phyloP scores from a whole-genome alignment of 2,329 filamentous ascomycete species.

The Arthrobotrys conoides region DNA sequence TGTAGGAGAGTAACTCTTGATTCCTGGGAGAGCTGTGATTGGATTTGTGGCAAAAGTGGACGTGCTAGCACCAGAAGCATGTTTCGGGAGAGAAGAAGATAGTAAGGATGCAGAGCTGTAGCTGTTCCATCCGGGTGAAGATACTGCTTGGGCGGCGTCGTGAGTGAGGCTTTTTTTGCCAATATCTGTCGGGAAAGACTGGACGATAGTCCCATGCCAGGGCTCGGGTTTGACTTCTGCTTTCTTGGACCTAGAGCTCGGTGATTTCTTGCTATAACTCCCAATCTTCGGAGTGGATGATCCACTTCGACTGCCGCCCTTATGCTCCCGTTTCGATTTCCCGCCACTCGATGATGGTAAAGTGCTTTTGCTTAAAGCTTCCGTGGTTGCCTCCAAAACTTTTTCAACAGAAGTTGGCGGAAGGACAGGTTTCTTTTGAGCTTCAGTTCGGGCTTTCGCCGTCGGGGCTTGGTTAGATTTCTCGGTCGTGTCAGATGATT shows the following conservation, averaged over 20 bases:
- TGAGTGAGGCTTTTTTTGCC: slow-evolving; percentile 47
- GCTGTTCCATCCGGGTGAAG: slow-evolving; percentile 58
- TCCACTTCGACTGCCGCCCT: slow-evolving; percentile 50
- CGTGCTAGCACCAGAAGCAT: slow-evolving; percentile 57
- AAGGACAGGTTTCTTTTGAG: slow-evolving; percentile 61
- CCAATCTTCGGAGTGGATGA: slow-evolving; percentile 57
- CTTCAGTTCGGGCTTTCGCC: slow-evolving; percentile 61
- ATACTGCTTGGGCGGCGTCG: slow-evolving; percentile 52
- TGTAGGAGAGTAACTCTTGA: slow-evolving; percentile 57
- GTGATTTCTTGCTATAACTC: slow-evolving; percentile 57
- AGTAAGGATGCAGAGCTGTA: slow-evolving; percentile 51
- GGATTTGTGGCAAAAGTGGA: slow-evolving; percentile 54
- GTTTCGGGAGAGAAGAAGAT: slow-evolving; percentile 55
- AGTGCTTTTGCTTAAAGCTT: slow-evolving; percentile 58
- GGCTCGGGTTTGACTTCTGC: slow-evolving; percentile 53
- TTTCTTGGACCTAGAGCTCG: slow-evolving; percentile 56
- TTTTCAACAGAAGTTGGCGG: slow-evolving; percentile 61
- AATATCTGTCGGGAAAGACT: slow-evolving; percentile 46
- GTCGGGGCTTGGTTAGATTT: slow-evolving; percentile 60
- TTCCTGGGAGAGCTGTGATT: slow-evolving; percentile 53
- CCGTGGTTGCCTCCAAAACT: slow-evolving; percentile 61
- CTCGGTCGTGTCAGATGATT: slow-evolving; percentile 60
- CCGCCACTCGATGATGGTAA: slow-evolving; percentile 50
- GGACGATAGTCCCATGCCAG: slow-evolving; percentile 54
- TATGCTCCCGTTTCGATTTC: slow-evolving; percentile 55